A percentile compares a stretch with the other conserved stretches of the same genome.
Conservation (phyloP, 2,329 filamentous ascomycete genomes). For the Sporothrix euskadiensis region DNA sequence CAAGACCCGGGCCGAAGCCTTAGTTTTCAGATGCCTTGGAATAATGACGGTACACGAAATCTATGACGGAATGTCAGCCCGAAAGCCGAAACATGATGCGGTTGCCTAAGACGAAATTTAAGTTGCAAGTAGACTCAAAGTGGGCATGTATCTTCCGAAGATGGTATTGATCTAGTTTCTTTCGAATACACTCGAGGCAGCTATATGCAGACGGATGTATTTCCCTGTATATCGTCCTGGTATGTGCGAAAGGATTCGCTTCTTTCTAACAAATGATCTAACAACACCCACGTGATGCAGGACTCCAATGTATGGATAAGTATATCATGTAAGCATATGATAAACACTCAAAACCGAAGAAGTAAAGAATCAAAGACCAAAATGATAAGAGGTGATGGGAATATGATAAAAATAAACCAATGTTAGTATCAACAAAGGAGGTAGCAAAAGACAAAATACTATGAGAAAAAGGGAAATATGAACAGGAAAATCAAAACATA, state of each 20-base stretch:
- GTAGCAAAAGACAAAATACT: not conserved
- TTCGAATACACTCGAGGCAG: too few species aligned
- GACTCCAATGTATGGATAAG: not conserved
- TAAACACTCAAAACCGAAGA: not conserved
- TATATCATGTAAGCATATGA: not conserved
- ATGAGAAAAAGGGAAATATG: not conserved
- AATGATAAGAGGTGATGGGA: too few species aligned
- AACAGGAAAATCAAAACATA: not conserved
- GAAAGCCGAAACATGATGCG: not conserved
- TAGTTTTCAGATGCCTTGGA: not conserved
- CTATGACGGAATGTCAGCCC: not conserved
- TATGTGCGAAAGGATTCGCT: not conserved
- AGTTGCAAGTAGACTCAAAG: not conserved
- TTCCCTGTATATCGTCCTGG: not conserved
- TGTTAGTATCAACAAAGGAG: not conserved
- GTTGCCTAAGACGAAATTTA: not conserved
- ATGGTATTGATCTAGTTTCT: too few species aligned
- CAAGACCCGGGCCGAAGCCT: not conserved
- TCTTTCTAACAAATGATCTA: not conserved
- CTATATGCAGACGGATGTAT: not conserved
- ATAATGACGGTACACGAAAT: not conserved
- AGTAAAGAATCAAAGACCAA: not conserved
- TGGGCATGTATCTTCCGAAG: not conserved
- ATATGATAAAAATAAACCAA: not conserved
- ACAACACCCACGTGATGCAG: not conserved